Evolutionary conservation across 495 filamentous ascomycete species (phyloP).

Genomic region (Amphirosellinia nigrospora): DNA sequence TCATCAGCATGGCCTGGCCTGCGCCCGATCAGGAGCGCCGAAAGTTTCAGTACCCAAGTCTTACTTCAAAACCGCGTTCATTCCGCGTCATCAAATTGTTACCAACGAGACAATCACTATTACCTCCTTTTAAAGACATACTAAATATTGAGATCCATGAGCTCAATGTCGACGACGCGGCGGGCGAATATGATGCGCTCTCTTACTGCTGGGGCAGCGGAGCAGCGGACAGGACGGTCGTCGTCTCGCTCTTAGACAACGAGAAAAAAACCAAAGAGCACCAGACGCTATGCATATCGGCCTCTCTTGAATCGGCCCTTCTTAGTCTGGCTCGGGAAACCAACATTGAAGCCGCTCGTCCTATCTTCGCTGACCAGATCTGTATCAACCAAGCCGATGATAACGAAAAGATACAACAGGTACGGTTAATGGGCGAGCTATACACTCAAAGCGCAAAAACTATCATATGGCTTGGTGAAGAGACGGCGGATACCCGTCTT

Average conservation of each 20-base stretch:
- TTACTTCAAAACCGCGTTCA: neutral
- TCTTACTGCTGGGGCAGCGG: conserved; percentile 17
- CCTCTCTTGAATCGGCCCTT: conserved; percentile 18
- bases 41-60: conserved; percentile 11
- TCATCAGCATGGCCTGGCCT: neutral
- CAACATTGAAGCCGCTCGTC: neutral
- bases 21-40: neutral
- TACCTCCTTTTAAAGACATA: conserved; percentile 6
- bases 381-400: conserved; percentile 20
- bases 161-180: neutral
- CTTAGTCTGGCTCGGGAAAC: conserved; percentile 1
- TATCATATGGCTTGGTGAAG: conserved; percentile 14
- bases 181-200: conserved; percentile 10
- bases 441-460: conserved; percentile 4
- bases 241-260: neutral
- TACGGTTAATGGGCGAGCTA: conserved; percentile 13
- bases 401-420: conserved; percentile 18
- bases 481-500: neutral
- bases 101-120: neutral
- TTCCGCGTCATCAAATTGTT: conserved; percentile 16
- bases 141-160: conserved; percentile 15
- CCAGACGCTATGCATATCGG: conserved; percentile 9
- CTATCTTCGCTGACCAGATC: conserved; percentile 23
- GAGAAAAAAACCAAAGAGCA: neutral
- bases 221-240: neutral